phyloP scores from a whole-genome alignment of 345 rosid species.

The Acer saccharum region DNA sequence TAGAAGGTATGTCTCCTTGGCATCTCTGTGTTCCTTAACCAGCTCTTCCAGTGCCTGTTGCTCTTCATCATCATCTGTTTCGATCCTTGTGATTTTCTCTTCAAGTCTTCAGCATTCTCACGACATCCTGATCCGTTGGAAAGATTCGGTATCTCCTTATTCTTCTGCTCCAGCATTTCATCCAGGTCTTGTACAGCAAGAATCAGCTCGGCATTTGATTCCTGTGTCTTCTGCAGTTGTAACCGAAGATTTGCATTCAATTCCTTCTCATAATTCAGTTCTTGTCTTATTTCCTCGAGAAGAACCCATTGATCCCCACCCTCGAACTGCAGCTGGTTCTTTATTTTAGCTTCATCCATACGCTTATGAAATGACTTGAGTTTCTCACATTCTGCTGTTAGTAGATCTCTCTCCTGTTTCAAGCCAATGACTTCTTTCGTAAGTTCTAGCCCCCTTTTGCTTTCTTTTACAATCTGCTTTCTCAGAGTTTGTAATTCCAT shows the following conservation, averaged over 20 bases:
- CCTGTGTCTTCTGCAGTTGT: constrained; percentile 88
- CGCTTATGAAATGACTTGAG: constrained; percentile 50
- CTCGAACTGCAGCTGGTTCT: constrained; percentile 57
- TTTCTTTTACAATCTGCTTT: constrained; percentile 85
- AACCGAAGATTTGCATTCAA: constrained; percentile 61
- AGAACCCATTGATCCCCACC: constrained; percentile 60
- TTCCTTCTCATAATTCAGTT: constrained; percentile 72
- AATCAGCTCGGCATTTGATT: constrained; percentile 85
- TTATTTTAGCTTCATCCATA: constrained; percentile 41
- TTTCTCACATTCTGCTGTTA: constrained; percentile 56
- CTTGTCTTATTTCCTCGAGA: constrained; percentile 75
- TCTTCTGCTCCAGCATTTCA: constrained; percentile 68
- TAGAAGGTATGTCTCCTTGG: constrained; percentile 49
- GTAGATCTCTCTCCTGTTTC: constrained; percentile 73
- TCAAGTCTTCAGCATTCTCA: constrained; percentile 32
- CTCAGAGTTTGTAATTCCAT: constrained; percentile 82
- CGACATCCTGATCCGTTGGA: constrained; percentile 30
- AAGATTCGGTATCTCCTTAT: constrained; percentile 31
- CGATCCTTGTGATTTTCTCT: constrained; percentile 33
- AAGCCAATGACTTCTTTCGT: constrained; percentile 55
- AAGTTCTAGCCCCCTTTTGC: constrained; percentile 83
- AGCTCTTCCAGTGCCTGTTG: constrained; percentile 85
- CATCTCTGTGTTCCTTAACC: constrained; percentile 64
- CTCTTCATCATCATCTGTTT: constrained; percentile 75
- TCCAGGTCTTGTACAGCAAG: constrained; percentile 88